These are phyloP conservation scores for Geum urbanum DNA, from an alignment of 306 rosid genomes.

Conservation along the genomic window DNA sequence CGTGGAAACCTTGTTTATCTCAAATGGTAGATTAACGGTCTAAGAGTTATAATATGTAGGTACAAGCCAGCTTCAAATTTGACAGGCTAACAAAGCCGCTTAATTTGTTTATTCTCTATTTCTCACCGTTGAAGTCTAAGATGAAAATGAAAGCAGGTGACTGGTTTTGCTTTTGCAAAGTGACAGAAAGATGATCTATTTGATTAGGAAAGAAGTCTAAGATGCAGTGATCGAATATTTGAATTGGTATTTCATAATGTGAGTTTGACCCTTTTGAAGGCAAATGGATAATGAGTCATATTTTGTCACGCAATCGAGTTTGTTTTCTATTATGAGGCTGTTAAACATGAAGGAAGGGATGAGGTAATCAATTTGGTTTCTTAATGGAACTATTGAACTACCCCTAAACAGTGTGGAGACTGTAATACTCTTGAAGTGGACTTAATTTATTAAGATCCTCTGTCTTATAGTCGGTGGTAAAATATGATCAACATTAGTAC, in stretches of 20 bases:
- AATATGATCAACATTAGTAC: no score
- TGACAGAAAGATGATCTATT: neutral
- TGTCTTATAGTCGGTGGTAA: no score
- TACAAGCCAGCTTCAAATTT: neutral
- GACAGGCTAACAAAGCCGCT: neutral
- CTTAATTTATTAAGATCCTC: neutral
- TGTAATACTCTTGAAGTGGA: neutral
- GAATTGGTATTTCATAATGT: neutral
- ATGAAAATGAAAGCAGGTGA: neutral
- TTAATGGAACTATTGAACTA: neutral
- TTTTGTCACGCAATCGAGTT: neutral
- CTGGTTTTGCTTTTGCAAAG: neutral
- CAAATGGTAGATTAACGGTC: neutral
- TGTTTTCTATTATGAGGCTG: neutral
- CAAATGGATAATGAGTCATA: neutral
- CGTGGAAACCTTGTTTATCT: neutral
- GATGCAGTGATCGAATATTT: neutral
- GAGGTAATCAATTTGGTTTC: neutral
- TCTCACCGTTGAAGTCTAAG: constrained; percentile 2
- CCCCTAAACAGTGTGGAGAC: neutral
- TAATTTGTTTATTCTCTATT: neutral
- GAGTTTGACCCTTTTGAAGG: neutral
- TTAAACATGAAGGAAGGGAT: neutral
- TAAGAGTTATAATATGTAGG: neutral
- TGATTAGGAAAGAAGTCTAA: neutral